Evolutionary conservation across 345 rosid species (phyloP).

Genomic region (Geranium brycei): DNA sequence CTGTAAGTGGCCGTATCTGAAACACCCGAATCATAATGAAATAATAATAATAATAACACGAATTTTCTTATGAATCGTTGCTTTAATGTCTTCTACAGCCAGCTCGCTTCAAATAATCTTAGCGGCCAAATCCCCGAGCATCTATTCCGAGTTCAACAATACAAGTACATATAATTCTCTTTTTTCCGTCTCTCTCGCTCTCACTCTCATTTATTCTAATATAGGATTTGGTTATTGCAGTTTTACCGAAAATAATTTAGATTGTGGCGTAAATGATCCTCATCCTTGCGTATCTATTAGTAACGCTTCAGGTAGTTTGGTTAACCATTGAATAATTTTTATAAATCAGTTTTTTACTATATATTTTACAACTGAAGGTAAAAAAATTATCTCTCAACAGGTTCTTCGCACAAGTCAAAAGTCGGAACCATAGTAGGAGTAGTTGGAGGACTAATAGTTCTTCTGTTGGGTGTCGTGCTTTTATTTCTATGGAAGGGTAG

Average conservation of each 20-base stretch:
- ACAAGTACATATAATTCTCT: conserved; percentile 43
- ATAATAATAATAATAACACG: not conserved
- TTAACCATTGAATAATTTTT: not conserved
- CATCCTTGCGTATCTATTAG: conserved; percentile 44
- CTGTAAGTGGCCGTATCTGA: conserved; percentile 41
- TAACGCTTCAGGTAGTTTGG: conserved; percentile 40
- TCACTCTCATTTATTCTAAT: no score
- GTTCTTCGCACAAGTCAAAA: conserved; percentile 49
- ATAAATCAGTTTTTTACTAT: no score
- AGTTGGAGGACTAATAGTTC: conserved; percentile 40
- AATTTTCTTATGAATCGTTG: not conserved
- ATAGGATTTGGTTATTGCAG: no score
- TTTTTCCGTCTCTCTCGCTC: not conserved
- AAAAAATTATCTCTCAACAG: conserved; percentile 16
- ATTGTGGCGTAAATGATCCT: conserved; percentile 36
- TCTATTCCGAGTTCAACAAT: conserved; percentile 49
- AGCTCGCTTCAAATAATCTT: conserved; percentile 62
- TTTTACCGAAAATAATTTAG: conserved; percentile 45
- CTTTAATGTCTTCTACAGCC: conserved; percentile 37
- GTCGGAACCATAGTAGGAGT: conserved; percentile 59
- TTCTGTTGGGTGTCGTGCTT: conserved; percentile 45
- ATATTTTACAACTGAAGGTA: no score
- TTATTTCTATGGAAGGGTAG: conserved; percentile 48
- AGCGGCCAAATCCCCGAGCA: conserved; percentile 61
- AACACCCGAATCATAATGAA: not conserved